Evolutionary conservation across 2,329 filamentous ascomycete species (phyloP).

Genomic region (Fusarium compactum): DNA sequence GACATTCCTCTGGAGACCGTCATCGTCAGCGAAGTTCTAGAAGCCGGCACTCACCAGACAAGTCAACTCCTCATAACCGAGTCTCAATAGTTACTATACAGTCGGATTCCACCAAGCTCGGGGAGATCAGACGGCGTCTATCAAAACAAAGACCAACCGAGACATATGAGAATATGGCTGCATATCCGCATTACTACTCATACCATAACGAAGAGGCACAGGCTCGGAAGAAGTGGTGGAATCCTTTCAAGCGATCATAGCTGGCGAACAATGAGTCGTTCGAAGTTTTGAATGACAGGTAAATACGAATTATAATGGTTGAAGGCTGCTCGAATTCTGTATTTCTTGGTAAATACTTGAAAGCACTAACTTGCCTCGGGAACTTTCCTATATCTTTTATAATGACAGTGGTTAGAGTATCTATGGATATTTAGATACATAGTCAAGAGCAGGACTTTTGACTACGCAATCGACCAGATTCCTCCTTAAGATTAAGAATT

Average conservation of each 20-base stretch:
- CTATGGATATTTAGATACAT: neutral
- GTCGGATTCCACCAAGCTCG: constrained; percentile 60
- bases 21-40: constrained; percentile 17
- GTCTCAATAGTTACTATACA: constrained; percentile 53
- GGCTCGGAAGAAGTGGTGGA: constrained; percentile 43
- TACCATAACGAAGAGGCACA: constrained; percentile 26
- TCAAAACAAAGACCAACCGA: constrained; percentile 21
- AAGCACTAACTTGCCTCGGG: neutral
- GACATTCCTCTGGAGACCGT: constrained; percentile 19
- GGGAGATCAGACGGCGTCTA: constrained; percentile 53
- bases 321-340: neutral
- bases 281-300: neutral
- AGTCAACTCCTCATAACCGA: constrained; percentile 28
- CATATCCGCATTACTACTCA: constrained; percentile 40
- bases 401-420: neutral
- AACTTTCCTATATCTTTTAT: neutral
- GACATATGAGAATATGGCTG: constrained; percentile 8
- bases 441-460: neutral
- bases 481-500: neutral
- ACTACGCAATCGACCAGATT: neutral
- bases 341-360: neutral
- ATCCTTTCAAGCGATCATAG: constrained; percentile 27
- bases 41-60: constrained; percentile 12
- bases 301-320: neutral
- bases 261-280: neutral